A percentile compares a stretch with the other conserved stretches of the same genome.
Evolutionary conservation across 208 protist genomes (phyloP).

Genomic region (Crithidia acanthocephali): DNA sequence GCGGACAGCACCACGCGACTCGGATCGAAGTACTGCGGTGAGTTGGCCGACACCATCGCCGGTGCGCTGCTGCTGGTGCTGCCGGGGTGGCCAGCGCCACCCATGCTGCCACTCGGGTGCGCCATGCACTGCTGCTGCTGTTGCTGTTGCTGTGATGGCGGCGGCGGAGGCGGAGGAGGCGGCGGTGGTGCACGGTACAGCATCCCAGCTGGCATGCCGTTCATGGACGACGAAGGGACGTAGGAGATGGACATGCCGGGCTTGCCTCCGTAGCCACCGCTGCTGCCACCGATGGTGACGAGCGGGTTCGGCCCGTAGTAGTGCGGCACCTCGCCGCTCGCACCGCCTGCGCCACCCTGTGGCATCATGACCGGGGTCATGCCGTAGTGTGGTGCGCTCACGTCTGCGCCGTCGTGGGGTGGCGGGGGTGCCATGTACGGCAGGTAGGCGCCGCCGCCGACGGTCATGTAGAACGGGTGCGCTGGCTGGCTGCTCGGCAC

Average conservation of each 20-base stretch:
- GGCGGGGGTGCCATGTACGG: constrained; percentile 11
- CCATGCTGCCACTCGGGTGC: constrained; percentile 2
- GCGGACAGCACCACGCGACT: not conserved
- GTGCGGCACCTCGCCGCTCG: not conserved
- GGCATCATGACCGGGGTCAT: constrained; percentile 1
- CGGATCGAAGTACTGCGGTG: constrained; percentile 11
- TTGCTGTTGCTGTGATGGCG: not conserved
- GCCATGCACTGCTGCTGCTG: not conserved
- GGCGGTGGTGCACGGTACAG: not conserved
- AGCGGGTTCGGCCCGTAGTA: constrained; percentile 5
- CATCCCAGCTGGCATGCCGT: not conserved
- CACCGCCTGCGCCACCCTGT: not conserved
- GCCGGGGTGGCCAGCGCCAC: not conserved
- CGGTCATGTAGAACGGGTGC: constrained; percentile 6
- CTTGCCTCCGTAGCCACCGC: constrained; percentile 8
- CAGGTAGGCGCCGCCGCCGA: constrained; percentile 1
- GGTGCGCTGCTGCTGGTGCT: constrained; percentile 5
- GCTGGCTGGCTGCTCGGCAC: not conserved
- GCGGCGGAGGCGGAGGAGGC: not conserved
- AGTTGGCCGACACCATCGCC: not conserved
- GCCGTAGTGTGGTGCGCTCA: not conserved
- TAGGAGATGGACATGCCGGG: not conserved
- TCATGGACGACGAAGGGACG: constrained; percentile 3
- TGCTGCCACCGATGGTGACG: not conserved
- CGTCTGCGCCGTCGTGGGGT: not conserved